Base-by-base conservation (phyloP, 2,329 filamentous ascomycete species). In the Talaromyces sp. region DNA sequence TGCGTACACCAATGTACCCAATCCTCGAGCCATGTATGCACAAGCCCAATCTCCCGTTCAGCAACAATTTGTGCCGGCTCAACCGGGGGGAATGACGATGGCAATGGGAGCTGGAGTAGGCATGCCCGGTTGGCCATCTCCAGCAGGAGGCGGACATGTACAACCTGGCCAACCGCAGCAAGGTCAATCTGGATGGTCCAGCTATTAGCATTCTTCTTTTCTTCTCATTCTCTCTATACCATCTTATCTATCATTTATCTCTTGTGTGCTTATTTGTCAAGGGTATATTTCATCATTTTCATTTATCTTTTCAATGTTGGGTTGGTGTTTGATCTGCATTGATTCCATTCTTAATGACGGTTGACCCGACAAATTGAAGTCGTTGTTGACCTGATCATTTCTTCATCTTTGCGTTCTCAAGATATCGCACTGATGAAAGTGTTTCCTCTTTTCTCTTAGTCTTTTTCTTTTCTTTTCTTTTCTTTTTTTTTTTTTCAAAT, bases 131-230 rank as follows among this genome's bases (percentile, higher is more conserved):
- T 78, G 76, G 76, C 70, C 75, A 25, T 63, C 70, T 33, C 69
- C 69, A 1, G 70, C 74, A n/a, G 71, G 71, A 54, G 48, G 54
- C 21, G 71, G 69, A 16, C 70, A 69, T 28, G 73, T 77, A 69
- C 75, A 74, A 61, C 72, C 75, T 5, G 73, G 73, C 56, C 75
- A 77, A 56, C 71, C 74, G 14, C 76, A 76, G 58, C 71, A 70
- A 31, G 75, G 75, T 48, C 72, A 76, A 65, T 73, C 74, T 39
- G 74, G 72, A 63, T 77, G 75, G 72, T 76, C 75, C 50, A 70
- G 71, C 50, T 77, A 77, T 66, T 77, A 71, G 63, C n/a, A 6
- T 2, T 28, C 21, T 50, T 52, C 8, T 23, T 6, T 58, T 58
- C 18, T 42, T 42, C 28, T 62, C 40, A 12, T 25, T 62, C 28